Base-by-base conservation (phyloP, 495 filamentous ascomycete genomes). In the Xylaria telfairii region DNA sequence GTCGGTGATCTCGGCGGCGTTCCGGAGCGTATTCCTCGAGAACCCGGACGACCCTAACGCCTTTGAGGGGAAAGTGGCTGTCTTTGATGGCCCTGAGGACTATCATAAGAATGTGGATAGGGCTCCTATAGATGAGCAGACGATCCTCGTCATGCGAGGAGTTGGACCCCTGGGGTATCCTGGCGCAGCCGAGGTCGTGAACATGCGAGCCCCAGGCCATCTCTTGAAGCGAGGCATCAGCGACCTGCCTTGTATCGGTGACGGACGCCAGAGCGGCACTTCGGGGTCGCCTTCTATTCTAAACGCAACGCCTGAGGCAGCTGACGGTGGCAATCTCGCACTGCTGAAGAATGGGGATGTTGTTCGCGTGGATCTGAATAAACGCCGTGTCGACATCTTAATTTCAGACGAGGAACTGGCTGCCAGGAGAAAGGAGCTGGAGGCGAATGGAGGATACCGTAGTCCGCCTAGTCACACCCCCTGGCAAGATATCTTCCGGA, bases 241-340 rank as follows among this genome's bases (percentile, higher is more conserved):
- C 71, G 87, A 81, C 34, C 75, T 89, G 24, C 84, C 87, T 67
- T 86, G 87, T 72, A 83, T 90, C 74, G 83, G 82, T 54, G 86
- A 90, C 72, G 82, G 88, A 21, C 76, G 88, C 74, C 83, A 89
- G 76, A 84, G 85, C 65, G 84, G 87, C 60, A 87, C 86, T 10
- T 87, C 85, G n/a, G 84, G 82, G 3, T 87, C 84, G 1, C 85
- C 85, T 15, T 87, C 84, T 26, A 88, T 88, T 61, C 73, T 87
- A 26, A 87, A 88, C 69, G 86, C 85, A 19, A 87, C 84, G 60
- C 88, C 88, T 12, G 88, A 90, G 70, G 88, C 88, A 51, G 86
- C 87, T n/a, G 86, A 86, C 15, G 87, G 88, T 9, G 87, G 88
- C 12, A 88, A 88, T 41, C 80, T 90, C 24, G 87, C 82, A 42